These are phyloP conservation scores for Camellia japonica DNA, from an alignment of 148 eudicot genomes.

Conservation along the genomic window DNA sequence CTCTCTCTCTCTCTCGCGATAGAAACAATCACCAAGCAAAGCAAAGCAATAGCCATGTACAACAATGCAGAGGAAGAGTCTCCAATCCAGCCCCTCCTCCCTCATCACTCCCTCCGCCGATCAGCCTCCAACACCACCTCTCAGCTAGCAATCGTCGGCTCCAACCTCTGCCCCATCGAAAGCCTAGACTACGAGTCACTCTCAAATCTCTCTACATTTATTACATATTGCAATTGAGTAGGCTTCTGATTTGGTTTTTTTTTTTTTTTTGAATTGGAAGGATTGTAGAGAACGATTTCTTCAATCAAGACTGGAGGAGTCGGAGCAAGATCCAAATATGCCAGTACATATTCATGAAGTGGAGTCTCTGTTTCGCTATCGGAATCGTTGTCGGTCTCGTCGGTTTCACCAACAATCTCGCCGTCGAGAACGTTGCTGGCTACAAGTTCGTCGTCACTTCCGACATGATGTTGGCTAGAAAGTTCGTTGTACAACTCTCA, in stretches of 20 bases:
- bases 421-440: conserved; percentile 86
- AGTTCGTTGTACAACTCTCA: conserved; percentile 25
- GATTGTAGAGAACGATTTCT: conserved; percentile 76
- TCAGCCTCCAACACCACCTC: conserved; percentile 51
- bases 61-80: conserved; percentile 36
- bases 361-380: conserved; percentile 70
- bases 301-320: conserved; percentile 93
- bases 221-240: background rate
- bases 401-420: conserved; percentile 72
- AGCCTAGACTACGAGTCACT: conserved; percentile 82
- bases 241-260: background rate
- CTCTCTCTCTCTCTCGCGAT: conserved; percentile 2
- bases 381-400: conserved; percentile 66
- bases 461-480: conserved; percentile 60
- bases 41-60: background rate
- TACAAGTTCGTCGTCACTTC: conserved; percentile 86
- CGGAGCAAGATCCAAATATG: conserved; percentile 52
- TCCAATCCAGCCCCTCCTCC: conserved; percentile 21
- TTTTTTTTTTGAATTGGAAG: conserved; percentile 33
- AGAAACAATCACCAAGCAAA: background rate
- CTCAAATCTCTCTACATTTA: background rate
- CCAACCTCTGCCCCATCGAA: conserved; percentile 70
- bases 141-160: conserved; percentile 78
- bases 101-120: conserved; percentile 28
- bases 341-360: conserved; percentile 76